These are phyloP conservation scores for Thuja plicata DNA, from an alignment of 83 land plant species.

Conservation along the genomic window DNA sequence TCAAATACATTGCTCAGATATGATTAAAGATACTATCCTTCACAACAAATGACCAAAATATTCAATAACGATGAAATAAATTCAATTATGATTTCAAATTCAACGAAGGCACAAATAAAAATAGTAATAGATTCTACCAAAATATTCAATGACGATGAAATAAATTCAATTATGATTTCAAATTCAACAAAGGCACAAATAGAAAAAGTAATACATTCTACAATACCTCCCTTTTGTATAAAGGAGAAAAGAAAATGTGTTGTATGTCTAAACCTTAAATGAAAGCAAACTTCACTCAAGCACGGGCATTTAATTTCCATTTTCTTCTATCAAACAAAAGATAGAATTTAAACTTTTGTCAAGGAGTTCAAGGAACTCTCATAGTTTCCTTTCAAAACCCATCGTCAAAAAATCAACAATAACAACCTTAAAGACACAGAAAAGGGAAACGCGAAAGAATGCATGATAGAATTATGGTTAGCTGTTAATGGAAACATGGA, in stretches of 20 bases:
- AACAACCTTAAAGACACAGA: neutral
- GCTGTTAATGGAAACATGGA: neutral
- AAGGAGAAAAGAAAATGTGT: too few species aligned
- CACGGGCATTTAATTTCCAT: neutral
- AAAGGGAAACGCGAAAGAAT: neutral
- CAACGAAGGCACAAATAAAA: neutral
- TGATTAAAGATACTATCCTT: neutral
- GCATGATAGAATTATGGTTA: neutral
- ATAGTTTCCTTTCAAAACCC: neutral
- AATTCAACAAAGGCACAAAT: neutral
- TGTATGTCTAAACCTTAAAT: neutral
- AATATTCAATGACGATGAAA: neutral
- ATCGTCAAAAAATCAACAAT: neutral
- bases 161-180: neutral
- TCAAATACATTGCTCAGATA: neutral
- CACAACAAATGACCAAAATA: neutral
- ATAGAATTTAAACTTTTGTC: neutral
- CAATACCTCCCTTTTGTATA: neutral
- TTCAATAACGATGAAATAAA: neutral
- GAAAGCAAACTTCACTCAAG: neutral
- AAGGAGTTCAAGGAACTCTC: neutral
- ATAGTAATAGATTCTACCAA: neutral
- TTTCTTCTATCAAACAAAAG: neutral
- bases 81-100: neutral
- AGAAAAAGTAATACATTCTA: neutral